Evolutionary conservation across 441 rosid species (phyloP).

Genomic region (Euphorbia celastroides): DNA sequence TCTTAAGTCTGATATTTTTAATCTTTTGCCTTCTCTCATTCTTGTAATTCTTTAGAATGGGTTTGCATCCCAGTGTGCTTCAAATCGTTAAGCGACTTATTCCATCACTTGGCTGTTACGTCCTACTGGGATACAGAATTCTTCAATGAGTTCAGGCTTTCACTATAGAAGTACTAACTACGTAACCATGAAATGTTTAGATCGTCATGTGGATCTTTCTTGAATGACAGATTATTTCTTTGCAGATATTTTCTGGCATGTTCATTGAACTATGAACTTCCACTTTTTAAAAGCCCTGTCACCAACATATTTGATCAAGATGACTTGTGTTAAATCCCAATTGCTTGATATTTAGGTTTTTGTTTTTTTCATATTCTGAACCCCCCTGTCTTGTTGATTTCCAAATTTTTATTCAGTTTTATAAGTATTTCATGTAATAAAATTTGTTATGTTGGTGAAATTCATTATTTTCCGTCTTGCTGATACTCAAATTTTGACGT

Average conservation of each 20-base stretch:
- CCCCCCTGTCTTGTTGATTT: background rate
- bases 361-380: no score
- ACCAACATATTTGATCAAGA: background rate
- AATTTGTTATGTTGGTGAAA: constrained; percentile 14
- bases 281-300: background rate
- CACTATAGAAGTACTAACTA: background rate
- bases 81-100: no score
- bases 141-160: background rate
- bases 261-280: background rate
- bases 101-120: background rate
- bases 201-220: background rate
- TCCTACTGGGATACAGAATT: background rate
- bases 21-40: no score
- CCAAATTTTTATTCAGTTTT: background rate
- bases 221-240: background rate
- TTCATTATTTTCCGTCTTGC: background rate
- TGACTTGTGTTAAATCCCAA: background rate
- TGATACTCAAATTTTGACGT: background rate
- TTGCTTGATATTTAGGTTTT: background rate
- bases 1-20: no score
- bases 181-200: background rate
- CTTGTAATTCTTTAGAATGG: no score
- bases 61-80: no score
- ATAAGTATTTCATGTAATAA: constrained; percentile 5
- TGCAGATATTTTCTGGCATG: background rate